phyloP scores from a whole-genome alignment of 1,284 basidiomycete genomes.

The Trichosporon sp. region DNA sequence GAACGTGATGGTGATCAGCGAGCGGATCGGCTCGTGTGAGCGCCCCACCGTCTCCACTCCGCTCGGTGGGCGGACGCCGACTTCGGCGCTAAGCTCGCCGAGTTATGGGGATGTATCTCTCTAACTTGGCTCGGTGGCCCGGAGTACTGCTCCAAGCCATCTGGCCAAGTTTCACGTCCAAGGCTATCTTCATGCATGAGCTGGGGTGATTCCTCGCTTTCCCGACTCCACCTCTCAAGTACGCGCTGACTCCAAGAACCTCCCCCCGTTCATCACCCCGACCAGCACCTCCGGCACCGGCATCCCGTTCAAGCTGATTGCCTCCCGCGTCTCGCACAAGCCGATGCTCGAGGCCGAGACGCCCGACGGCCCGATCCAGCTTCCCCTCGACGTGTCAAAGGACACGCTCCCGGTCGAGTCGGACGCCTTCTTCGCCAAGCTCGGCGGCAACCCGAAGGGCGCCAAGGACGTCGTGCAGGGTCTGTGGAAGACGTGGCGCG shows the following conservation, averaged over 20 bases:
- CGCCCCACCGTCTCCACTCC: neutral
- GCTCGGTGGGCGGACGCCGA: neutral
- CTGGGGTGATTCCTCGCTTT: neutral
- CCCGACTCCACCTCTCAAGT: neutral
- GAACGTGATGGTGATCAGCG: neutral
- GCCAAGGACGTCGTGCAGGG: conserved; percentile 24
- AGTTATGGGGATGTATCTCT: neutral
- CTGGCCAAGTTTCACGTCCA: neutral
- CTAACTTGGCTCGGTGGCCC: neutral
- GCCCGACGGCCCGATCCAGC: conserved; percentile 21
- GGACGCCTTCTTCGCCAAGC: conserved; percentile 23
- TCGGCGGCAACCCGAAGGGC: conserved; percentile 22
- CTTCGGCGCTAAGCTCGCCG: neutral
- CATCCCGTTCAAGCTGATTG: conserved; percentile 25
- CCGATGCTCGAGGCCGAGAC: conserved; percentile 29
- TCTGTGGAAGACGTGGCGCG: conserved; percentile 30
- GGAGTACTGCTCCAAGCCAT: neutral
- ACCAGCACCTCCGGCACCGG: neutral
- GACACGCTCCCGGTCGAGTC: conserved; percentile 22
- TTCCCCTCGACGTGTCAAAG: conserved; percentile 27
- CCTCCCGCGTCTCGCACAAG: conserved; percentile 25
- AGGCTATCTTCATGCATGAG: neutral
- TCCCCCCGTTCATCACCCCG: conserved; percentile 19
- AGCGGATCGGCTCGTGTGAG: neutral
- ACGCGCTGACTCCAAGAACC: conserved; percentile 16